These are phyloP conservation scores for Trichoderma harzianum DNA, from an alignment of 2,329 filamentous ascomycete genomes.

Conservation along the genomic window DNA sequence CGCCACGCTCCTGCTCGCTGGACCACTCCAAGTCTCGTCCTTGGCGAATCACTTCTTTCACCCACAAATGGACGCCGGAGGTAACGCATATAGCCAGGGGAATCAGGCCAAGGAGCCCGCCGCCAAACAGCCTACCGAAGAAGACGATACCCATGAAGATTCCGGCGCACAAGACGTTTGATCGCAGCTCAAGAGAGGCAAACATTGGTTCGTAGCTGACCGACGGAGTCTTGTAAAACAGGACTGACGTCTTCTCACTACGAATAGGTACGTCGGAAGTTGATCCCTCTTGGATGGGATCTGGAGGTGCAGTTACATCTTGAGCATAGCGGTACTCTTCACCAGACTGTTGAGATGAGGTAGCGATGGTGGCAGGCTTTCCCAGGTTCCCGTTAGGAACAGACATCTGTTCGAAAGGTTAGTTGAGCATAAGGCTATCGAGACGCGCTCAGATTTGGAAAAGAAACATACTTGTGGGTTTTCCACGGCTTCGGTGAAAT, in stretches of 20 bases:
- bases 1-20: conserved; percentile 78
- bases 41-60: conserved; percentile 79
- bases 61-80: conserved; percentile 83
- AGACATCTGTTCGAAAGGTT: conserved; percentile 53
- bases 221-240: conserved; percentile 91
- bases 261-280: conserved; percentile 95
- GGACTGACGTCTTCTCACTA: conserved; percentile 92
- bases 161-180: conserved; percentile 64
- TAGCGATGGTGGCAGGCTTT: conserved; percentile 69
- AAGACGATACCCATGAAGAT: conserved; percentile 73
- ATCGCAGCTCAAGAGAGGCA: conserved; percentile 67
- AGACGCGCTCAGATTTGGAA: not conserved
- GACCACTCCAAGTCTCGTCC: conserved; percentile 85
- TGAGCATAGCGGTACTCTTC: conserved; percentile 81
- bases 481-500: conserved; percentile 65
- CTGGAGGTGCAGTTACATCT: conserved; percentile 86
- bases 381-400: conserved; percentile 87
- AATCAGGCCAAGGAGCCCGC: conserved; percentile 70
- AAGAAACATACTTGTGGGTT: conserved; percentile 58
- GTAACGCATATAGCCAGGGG: conserved; percentile 68
- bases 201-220: conserved; percentile 91
- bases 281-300: conserved; percentile 74
- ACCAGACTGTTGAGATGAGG: conserved; percentile 66
- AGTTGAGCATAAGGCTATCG: not conserved
- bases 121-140: conserved; percentile 76